Evolutionary conservation across 2,329 filamentous ascomycete genomes (phyloP), one percentile per base, ranked within the genome.

Genomic region (Gaeumannomyces tritici): DNA sequence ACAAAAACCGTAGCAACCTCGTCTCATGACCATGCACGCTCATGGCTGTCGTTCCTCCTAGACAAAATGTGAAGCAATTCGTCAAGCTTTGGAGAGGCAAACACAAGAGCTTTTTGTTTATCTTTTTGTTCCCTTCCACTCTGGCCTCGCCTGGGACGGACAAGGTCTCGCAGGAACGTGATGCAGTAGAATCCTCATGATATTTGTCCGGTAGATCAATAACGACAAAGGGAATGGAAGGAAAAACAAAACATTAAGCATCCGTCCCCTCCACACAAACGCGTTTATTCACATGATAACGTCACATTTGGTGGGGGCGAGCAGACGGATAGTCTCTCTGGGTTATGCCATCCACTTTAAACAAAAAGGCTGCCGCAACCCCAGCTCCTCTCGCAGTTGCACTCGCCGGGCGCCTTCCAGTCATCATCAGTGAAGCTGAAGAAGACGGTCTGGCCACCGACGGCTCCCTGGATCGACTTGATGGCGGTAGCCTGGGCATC

Each of bases 361-460:
- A 76, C 77, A 62, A 70, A 84, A 71, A 81, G 76, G 63, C 77
- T 70, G 63, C 77, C 76, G 73, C 84, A 87, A 66, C 92, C 91
- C 84, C 91, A 97, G 81, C 82, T 80, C 77, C 87, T 85, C 87
- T 97, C 93, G 70, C 92, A 91, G 65, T 77, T 77, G 76, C 86
- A 90, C 42, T 76, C 73, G 68, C 88, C 89, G 33, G 83, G 76
- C 55, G 77, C 70, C 87, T 97, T 97, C 93, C 93, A 98, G 68
- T 75, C 66, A 74, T 97, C 93, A 70, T 96, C 80, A 70, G 83
- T 80, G 77, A 83, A 91, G 68, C 87, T 90, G 85, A 97, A 96
- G 79, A 96, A 87, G 74, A 91, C 86, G 56, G 86, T 83, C 76
- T 87, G 83, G 70, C 81, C 76, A 70, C 91, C 91, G 63, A 84